Conservation (phyloP, 495 filamentous ascomycete genomes). For the Hypoxylon lienhwacheense region DNA sequence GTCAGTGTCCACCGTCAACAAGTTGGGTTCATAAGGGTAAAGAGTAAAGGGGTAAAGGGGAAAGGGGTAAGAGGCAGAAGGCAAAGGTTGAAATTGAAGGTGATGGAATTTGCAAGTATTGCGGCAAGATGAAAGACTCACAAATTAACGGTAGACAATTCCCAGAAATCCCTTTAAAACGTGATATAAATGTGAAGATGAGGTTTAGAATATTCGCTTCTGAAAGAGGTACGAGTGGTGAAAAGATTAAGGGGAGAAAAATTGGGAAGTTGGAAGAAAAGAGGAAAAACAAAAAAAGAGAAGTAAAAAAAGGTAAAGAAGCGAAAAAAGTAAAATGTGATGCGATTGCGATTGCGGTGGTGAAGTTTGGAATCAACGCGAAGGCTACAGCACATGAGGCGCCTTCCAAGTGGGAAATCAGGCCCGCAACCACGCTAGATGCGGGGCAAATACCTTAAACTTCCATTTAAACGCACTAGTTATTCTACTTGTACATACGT, state of each 20-base stretch:
- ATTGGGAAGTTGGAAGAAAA: conserved; percentile 5
- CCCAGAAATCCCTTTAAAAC: neutral
- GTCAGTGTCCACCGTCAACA: no score
- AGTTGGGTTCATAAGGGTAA: no score
- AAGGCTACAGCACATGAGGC: conserved; percentile 30
- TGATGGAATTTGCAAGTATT: conserved; percentile 4
- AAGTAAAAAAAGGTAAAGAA: conserved; percentile 1
- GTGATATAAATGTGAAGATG: neutral
- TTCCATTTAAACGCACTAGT: conserved; percentile 3
- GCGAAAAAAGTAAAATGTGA: conserved; percentile 17
- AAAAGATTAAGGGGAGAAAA: neutral
- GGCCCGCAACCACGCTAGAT: conserved; percentile 23
- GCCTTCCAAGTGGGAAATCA: conserved; percentile 18
- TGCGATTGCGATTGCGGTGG: conserved; percentile 38
- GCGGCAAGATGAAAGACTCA: conserved; percentile 9
- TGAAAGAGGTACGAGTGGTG: no score
- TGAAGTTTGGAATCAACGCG: conserved; percentile 39
- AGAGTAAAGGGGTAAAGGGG: neutral
- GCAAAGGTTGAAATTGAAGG: neutral
- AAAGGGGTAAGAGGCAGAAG: neutral
- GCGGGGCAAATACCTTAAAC: conserved; percentile 34
- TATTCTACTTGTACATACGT: conserved; percentile 10
- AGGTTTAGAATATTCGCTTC: no score
- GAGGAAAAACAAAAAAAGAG: conserved; percentile 5
- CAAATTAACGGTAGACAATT: neutral